A percentile compares a stretch with the other conserved stretches of the same genome.
phyloP scores from a whole-genome alignment of 306 rosid species.

The Carpinus viminea region DNA sequence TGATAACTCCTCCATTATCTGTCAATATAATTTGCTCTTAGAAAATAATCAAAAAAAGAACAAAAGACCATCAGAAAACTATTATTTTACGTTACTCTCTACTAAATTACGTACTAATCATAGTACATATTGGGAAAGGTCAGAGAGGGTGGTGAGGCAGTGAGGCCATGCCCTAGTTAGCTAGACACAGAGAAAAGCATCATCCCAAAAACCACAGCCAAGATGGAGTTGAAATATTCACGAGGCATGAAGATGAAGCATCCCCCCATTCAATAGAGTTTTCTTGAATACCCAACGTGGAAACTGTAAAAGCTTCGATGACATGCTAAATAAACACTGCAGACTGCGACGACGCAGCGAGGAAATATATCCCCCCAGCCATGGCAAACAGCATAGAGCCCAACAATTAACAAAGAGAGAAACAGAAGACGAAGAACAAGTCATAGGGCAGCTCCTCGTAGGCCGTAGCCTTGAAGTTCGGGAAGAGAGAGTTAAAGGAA shows the following conservation, averaged over 20 bases:
- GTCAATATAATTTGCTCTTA: too few relatives aligned
- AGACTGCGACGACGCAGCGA: too few relatives aligned
- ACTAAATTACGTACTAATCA: too few relatives aligned
- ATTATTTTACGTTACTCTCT: too few relatives aligned
- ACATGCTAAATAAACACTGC: too few relatives aligned
- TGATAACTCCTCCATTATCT: too few relatives aligned
- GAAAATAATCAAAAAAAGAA: too few relatives aligned
- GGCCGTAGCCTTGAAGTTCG: too few relatives aligned
- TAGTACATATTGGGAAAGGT: too few relatives aligned
- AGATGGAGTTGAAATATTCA: neutral
- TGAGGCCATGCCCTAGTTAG: neutral
- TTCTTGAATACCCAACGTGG: slow-evolving; percentile 7
- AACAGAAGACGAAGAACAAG: slow-evolving; percentile 7
- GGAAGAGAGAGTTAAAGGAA: slow-evolving; percentile 16
- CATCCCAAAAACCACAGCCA: neutral
- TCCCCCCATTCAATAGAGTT: neutral
- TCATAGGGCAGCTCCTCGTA: slow-evolving; percentile 2
- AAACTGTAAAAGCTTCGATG: neutral
- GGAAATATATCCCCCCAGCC: too few relatives aligned
- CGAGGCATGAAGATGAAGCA: neutral
- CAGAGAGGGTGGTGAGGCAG: too few relatives aligned
- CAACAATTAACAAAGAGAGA: slow-evolving; percentile 2
- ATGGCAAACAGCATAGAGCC: slow-evolving; percentile 23
- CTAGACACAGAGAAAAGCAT: neutral
- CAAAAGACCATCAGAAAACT: too few relatives aligned